Evolutionary conservation across 495 filamentous ascomycete species (phyloP), one percentile per base, ranked within the genome.

Genomic region (Bombardia bombarda): DNA sequence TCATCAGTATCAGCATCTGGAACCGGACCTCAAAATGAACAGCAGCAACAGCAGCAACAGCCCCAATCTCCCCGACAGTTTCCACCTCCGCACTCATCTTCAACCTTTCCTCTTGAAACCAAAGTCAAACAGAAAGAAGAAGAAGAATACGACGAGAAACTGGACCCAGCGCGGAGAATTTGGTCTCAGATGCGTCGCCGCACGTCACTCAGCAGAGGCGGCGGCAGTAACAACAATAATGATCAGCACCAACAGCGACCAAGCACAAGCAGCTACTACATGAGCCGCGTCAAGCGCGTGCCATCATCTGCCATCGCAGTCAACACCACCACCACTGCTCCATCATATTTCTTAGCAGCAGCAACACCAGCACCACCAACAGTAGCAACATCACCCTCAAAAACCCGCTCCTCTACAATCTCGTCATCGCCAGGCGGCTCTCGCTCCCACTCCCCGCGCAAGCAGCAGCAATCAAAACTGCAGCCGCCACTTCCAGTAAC

Each of bases 81-180:
- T 3, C 38, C 38, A 4, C 17, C 25, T 36, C 39, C 21, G 24
- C 28, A 39, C 40, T 33, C 32, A 22, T 52, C 31, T 9, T 9
- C 24, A 17, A 37, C 30, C 22, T 35, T 44, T 32, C 13, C 21
- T 19, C 23, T 28, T 7, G 36, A 49, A 14, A 36, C 9, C 26
- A 13, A 13, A 8, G 26, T 10, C 26, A 13, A 8, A 7, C 9
- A 28, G 26, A 8, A 28, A 28, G 26, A 28, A 9, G 50, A 45
- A 38, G 38, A 49, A 23, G 55, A 54, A 19, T 45, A 49, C 0
- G n/a, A n/a, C n/a, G n/a, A n/a, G n/a, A n/a, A n/a, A n/a, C n/a
- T n/a, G n/a, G 69, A 71, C 42, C 68, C 67, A 24, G 69, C 69
- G 18, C 47, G 65, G 26, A 67, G 60, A 41, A 71, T 73, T 21